A percentile compares a stretch with the other conserved stretches of the same genome.
These are phyloP conservation scores for Ophiostoma ulmi DNA, from an alignment of 2,329 filamentous ascomycete species.

Conservation along the genomic window DNA sequence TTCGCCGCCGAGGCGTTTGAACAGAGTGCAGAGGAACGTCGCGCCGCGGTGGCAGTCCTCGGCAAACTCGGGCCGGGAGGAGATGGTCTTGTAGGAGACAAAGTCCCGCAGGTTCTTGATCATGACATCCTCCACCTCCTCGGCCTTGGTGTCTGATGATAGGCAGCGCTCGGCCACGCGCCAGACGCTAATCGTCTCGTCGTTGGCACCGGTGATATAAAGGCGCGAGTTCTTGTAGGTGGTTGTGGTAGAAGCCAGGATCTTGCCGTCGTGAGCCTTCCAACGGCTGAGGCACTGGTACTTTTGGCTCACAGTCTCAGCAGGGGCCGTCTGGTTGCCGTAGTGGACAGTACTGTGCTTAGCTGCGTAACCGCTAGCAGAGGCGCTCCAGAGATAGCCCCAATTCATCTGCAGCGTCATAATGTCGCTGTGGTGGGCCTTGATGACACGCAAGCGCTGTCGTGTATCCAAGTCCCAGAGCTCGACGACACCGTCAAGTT, in stretches of 20 bases:
- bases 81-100: slow-evolving; percentile 86
- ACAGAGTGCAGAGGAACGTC: slow-evolving; percentile 81
- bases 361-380: slow-evolving; percentile 80
- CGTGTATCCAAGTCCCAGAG: slow-evolving; percentile 95
- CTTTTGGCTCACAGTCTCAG: slow-evolving; percentile 52
- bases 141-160: slow-evolving; percentile 36
- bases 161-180: slow-evolving; percentile 52
- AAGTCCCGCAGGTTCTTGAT: slow-evolving; percentile 76
- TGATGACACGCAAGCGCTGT: slow-evolving; percentile 82
- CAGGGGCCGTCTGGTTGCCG: slow-evolving; percentile 47
- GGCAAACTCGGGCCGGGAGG: slow-evolving; percentile 76
- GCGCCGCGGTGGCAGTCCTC: slow-evolving; percentile 91
- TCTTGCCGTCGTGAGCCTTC: slow-evolving; percentile 73
- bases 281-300: slow-evolving; percentile 36
- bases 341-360: slow-evolving; percentile 65
- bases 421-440: slow-evolving; percentile 72
- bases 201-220: slow-evolving; percentile 92
- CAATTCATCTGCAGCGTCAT: slow-evolving; percentile 82
- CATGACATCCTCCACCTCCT: slow-evolving; percentile 49
- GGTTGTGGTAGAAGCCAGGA: slow-evolving; percentile 76
- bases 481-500: slow-evolving; percentile 81
- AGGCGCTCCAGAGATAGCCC: slow-evolving; percentile 79
- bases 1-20: slow-evolving; percentile 84
- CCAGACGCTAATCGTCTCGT: slow-evolving; percentile 86
- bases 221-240: slow-evolving; percentile 66